Base-by-base conservation (phyloP, 108 stramenopile genomes). In the Cyclotella atomus region DNA sequence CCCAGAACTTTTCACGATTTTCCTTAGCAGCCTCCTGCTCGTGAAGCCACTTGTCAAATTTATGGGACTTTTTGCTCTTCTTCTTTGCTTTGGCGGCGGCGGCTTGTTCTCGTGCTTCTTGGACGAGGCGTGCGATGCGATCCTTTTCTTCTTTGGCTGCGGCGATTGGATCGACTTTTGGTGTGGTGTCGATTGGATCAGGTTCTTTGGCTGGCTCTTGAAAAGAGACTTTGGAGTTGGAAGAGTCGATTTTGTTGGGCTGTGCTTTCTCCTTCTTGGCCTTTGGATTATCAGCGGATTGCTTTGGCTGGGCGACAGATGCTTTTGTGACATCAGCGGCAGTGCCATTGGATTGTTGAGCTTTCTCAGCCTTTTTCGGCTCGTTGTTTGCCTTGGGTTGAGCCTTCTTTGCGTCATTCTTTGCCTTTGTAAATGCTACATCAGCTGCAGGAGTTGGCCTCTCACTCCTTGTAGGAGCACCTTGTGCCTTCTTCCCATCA, bases 1-100 rank as follows among this genome's bases (percentile, higher is more conserved):
- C 30, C 81, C 81, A 82, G 10, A 30, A 49, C 50, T 77, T 59
- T 16, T 62, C 43, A 19, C 81, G 81, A 12, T 19, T 61, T 34
- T 45, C 43, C 29, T 73, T 60, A 7, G 28, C 23, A 43, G 57
- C 47, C 55, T 75, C 76, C 54, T 72, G 63, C 52, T 82, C 52
- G 27, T 56, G 47, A 14, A 77, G 17, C 70, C 70, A 71, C 47
- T 47, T 52, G 30, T 76, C 64, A 44, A 62, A 59, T 47, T 70
- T 76, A 35, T 76, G 52, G 19, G 47, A 34, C 69, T 76, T 76
- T 27, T 76, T 76, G 69, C 21, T 70, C 59, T 70, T 62, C 68
- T 70, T 69, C 25, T 57, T 59, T 36, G 70, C 73, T 56, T 33
- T 66, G 17, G 65, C 65, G 12, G 34, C 65, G n/a, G 73, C 73